Conservation (phyloP, 108 stramenopile species). For the Cyclotella atomus region DNA sequence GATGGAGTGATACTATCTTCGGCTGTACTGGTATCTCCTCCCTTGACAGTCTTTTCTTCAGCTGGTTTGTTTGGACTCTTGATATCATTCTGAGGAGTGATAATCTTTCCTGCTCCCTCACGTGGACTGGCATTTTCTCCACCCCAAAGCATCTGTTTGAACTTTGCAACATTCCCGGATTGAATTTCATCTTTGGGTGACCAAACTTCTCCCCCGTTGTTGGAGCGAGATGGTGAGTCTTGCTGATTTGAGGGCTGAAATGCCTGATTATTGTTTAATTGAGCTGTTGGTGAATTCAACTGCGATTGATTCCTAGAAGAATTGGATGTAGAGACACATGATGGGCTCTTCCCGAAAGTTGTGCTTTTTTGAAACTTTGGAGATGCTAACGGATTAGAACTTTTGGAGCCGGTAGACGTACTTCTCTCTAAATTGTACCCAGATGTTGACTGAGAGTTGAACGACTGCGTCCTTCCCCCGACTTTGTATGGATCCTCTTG, state of each 20-base stretch:
- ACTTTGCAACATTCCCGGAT: slow-evolving; percentile 40
- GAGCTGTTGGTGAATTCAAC: not conserved
- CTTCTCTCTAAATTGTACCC: not conserved
- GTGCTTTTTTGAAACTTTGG: too few relatives aligned
- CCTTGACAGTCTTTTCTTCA: not conserved
- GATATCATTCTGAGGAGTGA: not conserved
- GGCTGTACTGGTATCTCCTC: not conserved
- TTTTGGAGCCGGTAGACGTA: not conserved
- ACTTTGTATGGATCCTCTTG: not conserved
- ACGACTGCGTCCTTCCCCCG: not conserved
- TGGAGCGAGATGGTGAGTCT: not conserved
- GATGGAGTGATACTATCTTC: not conserved
- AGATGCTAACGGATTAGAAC: not conserved
- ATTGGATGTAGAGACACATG: not conserved
- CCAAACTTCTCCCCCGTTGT: slow-evolving; percentile 30
- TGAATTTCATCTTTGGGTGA: slow-evolving; percentile 42
- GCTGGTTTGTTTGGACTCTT: not conserved
- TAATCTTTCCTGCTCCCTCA: not conserved
- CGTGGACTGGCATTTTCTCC: not conserved
- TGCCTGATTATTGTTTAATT: not conserved
- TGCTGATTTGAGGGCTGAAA: not conserved
- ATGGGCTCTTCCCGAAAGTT: not conserved
- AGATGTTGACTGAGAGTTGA: not conserved
- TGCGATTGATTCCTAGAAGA: not conserved
- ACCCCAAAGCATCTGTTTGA: slow-evolving; percentile 45